Base-by-base conservation (phyloP, 352 stramenopile species). In the Globisporangium megalacanthum region DNA sequence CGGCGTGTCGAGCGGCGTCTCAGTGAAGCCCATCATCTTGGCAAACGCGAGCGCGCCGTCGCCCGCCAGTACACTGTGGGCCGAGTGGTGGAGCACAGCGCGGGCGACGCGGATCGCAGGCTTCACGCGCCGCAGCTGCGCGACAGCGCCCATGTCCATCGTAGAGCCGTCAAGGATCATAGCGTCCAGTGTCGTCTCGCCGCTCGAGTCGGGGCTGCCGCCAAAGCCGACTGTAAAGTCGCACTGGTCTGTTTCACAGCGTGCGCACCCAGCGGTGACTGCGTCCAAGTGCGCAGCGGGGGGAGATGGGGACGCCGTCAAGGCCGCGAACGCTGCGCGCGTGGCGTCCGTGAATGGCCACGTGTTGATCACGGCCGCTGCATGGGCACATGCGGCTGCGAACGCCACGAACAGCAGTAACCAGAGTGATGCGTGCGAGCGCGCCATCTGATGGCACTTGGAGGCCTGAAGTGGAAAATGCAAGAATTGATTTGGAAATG, bases 1-100 rank as follows among this genome's bases (percentile, higher is more conserved):
- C 11, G 70, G 65, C 15, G 86, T 96, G 29, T 75, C 65, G 29
- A 96, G 68, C 14, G 77, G 68, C 25, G 77, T 83, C 52, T 93
- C 84, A 13, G 79, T n/a, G 36, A 96, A 91, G 20, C 88, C 87
- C 80, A 96, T 92, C 87, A 97, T 96, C 56, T 89, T 89, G 11
- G 88, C 89, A 64, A 97, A 97, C 49, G 42, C 66, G 17, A 91
- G 75, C 48, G 89, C 89, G 39, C 87, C 89, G 42, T 96, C 79
- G 2, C 88, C 88, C 7, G 86, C 86, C 19, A 97, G 69, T 29
- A 97, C 67, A 31, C 86, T 95, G 70, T 97, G 89, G 17, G 77
- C 67, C 15, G 84, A 96, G 68, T 97, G 85, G 52, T 95, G 70
- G 78, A 97, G 81, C 20, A 97, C 89, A 1, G 77, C 81, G 25